A percentile compares a stretch with the other conserved stretches of the same genome.
Evolutionary conservation across 2,329 filamentous ascomycete genomes (phyloP).

Genomic region (Exophiala aquamarina): DNA sequence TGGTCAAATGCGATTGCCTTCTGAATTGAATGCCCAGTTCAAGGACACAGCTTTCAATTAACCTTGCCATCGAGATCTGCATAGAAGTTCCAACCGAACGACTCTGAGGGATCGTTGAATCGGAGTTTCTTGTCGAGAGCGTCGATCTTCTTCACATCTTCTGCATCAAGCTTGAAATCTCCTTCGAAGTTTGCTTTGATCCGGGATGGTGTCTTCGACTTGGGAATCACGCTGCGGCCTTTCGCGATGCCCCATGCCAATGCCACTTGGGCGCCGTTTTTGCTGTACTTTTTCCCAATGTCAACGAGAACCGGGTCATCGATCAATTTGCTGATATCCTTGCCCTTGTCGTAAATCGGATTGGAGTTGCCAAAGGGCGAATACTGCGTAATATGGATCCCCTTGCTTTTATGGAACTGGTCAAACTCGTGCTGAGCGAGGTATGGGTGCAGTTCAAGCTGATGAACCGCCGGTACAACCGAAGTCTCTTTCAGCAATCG

Average conservation of each 20-base stretch:
- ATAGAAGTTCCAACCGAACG: slow-evolving; percentile 61
- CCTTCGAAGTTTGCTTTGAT: slow-evolving; percentile 46
- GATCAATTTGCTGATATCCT: slow-evolving; percentile 50
- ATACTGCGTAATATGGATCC: slow-evolving; percentile 57
- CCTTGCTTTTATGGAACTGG: slow-evolving; percentile 50
- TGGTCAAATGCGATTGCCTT: too few species aligned
- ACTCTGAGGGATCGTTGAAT: slow-evolving; percentile 60
- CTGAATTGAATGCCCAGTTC: too few species aligned
- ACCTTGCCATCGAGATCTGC: slow-evolving; percentile 59
- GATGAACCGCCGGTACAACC: slow-evolving; percentile 49
- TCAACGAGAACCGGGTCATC: slow-evolving; percentile 51
- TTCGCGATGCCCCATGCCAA: slow-evolving; percentile 56
- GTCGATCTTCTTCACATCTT: slow-evolving; percentile 59
- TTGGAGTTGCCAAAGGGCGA: slow-evolving; percentile 58
- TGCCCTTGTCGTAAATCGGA: slow-evolving; percentile 45
- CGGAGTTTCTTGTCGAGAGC: slow-evolving; percentile 60
- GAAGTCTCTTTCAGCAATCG: slow-evolving; percentile 44
- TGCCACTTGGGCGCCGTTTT: slow-evolving; percentile 52
- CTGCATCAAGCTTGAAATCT: slow-evolving; percentile 59
- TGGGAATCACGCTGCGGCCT: slow-evolving; percentile 54
- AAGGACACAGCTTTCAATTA: slow-evolving; percentile 21
- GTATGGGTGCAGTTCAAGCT: slow-evolving; percentile 56
- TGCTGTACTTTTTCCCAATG: slow-evolving; percentile 54
- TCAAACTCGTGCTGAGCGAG: slow-evolving; percentile 51
- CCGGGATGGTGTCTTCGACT: slow-evolving; percentile 36